These are phyloP conservation scores for Trebouxiophyceae sp. DNA, from an alignment of 163 green algal species.

Conservation along the genomic window DNA sequence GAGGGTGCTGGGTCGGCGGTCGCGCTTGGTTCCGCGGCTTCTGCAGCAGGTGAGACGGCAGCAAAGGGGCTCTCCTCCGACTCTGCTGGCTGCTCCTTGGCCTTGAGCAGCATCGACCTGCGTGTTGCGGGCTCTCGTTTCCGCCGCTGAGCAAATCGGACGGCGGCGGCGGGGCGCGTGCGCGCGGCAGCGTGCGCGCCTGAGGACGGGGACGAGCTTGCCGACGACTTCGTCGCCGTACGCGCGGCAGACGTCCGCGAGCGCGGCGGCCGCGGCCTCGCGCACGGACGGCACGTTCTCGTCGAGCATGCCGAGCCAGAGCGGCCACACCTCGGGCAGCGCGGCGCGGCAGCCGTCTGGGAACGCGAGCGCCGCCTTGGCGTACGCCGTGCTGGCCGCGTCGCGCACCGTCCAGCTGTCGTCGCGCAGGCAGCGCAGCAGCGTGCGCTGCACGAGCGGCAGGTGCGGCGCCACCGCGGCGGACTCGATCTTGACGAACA, in stretches of 20 bases:
- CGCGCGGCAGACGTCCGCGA: constrained; percentile 42
- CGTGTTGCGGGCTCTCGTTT: too few species aligned
- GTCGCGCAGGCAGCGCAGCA: constrained; percentile 80
- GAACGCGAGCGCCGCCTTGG: constrained; percentile 53
- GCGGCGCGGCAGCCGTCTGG: constrained; percentile 46
- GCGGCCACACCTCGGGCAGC: constrained; percentile 51
- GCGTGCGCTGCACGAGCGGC: constrained; percentile 51
- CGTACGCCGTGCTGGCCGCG: constrained; percentile 56
- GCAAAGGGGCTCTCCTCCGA: too few species aligned
- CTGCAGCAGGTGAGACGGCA: too few species aligned
- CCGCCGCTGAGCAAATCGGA: too few species aligned
- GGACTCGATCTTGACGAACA: constrained; percentile 76
- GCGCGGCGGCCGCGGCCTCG: constrained; percentile 62
- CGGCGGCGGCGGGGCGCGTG: too few species aligned
- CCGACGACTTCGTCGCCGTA: constrained; percentile 30
- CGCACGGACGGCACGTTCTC: constrained; percentile 86
- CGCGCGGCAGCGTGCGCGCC: constrained; percentile 5
- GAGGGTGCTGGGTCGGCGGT: too few species aligned
- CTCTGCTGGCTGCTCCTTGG: constrained; percentile 48
- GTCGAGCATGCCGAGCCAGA: constrained; percentile 78
- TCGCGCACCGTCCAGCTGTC: constrained; percentile 72
- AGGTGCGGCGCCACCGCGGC: constrained; percentile 57
- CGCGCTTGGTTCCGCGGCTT: too few species aligned
- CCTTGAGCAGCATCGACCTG: constrained; percentile 49
- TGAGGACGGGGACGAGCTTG: constrained; percentile 24